Percentiles rank a stretch among this genome's conserved stretches.
phyloP scores from a whole-genome alignment of 495 filamentous ascomycete genomes.

The Neurospora terricola region DNA sequence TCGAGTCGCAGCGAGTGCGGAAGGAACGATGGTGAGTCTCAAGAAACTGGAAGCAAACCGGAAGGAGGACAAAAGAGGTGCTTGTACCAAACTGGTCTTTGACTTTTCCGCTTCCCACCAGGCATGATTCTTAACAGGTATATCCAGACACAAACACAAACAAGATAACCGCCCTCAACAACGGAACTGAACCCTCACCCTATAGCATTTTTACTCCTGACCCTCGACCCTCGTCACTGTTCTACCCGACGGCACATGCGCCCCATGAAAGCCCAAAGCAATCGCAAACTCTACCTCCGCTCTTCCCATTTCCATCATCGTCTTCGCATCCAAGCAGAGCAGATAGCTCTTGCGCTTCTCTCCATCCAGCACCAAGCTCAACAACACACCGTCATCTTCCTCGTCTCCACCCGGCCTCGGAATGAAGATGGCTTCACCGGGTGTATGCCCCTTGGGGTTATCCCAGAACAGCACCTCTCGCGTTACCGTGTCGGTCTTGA shows the following conservation, averaged over 20 bases:
- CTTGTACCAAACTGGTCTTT: neutral
- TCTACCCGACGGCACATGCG: conserved; percentile 25
- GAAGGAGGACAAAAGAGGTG: neutral
- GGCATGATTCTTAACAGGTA: neutral
- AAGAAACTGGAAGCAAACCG: neutral
- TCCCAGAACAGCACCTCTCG: conserved; percentile 43
- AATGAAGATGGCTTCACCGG: conserved; percentile 68
- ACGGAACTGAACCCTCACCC: neutral
- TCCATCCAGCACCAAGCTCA: conserved; percentile 66
- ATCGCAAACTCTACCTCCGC: conserved; percentile 54
- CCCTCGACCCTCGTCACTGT: neutral
- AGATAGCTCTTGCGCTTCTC: conserved; percentile 53
- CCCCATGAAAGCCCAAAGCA: conserved; percentile 64
- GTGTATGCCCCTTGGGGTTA: conserved; percentile 48
- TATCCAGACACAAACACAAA: neutral
- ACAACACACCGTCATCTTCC: conserved; percentile 63
- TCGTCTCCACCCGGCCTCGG: conserved; percentile 34
- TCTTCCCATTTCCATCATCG: conserved; percentile 54
- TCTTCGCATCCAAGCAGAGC: conserved; percentile 55
- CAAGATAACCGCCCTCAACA: neutral
- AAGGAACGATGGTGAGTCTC: neutral
- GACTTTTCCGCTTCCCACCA: neutral
- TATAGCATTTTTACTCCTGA: neutral
- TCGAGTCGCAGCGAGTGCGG: neutral
- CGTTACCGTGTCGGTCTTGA: conserved; percentile 56